Base-by-base conservation (phyloP, 2,329 filamentous ascomycete genomes). In the Blumeria graminis region DNA sequence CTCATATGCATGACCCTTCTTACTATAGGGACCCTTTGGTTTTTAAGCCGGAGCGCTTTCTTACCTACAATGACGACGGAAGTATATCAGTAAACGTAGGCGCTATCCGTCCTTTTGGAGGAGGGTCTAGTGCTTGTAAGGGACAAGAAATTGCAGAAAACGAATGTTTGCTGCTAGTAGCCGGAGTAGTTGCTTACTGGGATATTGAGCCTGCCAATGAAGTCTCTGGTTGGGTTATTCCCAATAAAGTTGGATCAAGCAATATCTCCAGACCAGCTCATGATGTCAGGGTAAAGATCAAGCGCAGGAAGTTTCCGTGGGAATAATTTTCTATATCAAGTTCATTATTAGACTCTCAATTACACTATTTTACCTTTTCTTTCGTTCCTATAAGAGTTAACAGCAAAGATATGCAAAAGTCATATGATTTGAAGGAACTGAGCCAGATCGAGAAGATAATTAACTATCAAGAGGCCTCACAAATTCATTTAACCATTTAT, bases 251-350 rank as follows among this genome's bases (percentile, higher is more conserved):
- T 61, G 71, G 69, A 60, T 72, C 72, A 6, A 72, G 69, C 56
- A 72, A 70, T 1, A 70, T 76, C 13, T 74, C 72, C 61, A 68
- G 71, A 57, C 77, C 77, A 9, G 69, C 65, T 48, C 68, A 68
- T 13, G 74, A 79, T 61, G 67, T 77, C 7, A 71, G 73, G 55
- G 78, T 79, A 3, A 73, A 72, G 64, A 69, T 82, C 55, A 72
- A 68, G 55, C 67, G 70, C 58, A 69, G 67, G 51, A 54, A 22
- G 4, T 61, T 65, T 60, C 58, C 61, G 8, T 63, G 62, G 61
- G 59, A 60, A 22, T 38, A 46, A 32, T 36, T 35, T 28, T 14
- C 33, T 48, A 28, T 28, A 28, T 28, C 22, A 28, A 4, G 22
- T 28, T 28, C 1, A 28, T 28, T 28, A 28, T 28, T 28, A 28